Evolutionary conservation across 495 filamentous ascomycete species (phyloP).

Genomic region (Aspergillus mulundensis): DNA sequence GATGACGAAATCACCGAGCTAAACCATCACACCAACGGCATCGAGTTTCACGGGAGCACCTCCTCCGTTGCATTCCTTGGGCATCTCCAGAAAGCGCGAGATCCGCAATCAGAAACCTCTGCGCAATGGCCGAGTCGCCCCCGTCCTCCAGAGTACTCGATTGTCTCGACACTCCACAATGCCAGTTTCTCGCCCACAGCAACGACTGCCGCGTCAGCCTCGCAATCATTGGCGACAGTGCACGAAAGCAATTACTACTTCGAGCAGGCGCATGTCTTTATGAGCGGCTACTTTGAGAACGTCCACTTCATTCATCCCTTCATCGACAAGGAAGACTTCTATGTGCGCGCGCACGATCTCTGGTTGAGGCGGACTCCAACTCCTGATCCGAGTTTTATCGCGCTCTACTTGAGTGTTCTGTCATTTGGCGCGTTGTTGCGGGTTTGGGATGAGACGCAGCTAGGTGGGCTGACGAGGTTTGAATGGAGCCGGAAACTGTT

Average conservation of each 20-base stretch:
- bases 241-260: constrained; percentile 38
- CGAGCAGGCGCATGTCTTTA: constrained; percentile 39
- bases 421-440: constrained; percentile 37
- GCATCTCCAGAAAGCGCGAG: constrained; percentile 30
- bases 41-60: constrained; percentile 40
- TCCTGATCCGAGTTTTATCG: constrained; percentile 36
- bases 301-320: constrained; percentile 42
- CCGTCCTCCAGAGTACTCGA: constrained; percentile 20
- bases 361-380: constrained; percentile 32
- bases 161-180: constrained; percentile 39
- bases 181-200: constrained; percentile 35
- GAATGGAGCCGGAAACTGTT: constrained; percentile 45
- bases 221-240: constrained; percentile 20
- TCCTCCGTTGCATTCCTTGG: constrained; percentile 34
- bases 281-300: constrained; percentile 43
- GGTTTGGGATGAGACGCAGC: constrained; percentile 35
- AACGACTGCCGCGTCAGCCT: constrained; percentile 17
- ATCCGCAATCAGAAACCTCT: constrained; percentile 13
- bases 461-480: constrained; percentile 36
- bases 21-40: constrained; percentile 38
- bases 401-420: constrained; percentile 37
- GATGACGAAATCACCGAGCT: constrained; percentile 35
- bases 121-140: constrained; percentile 14
- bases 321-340: constrained; percentile 39
- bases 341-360: constrained; percentile 33